Conservation (phyloP, 2,329 filamentous ascomycete species). For the Microdochium trichocladiopsis region DNA sequence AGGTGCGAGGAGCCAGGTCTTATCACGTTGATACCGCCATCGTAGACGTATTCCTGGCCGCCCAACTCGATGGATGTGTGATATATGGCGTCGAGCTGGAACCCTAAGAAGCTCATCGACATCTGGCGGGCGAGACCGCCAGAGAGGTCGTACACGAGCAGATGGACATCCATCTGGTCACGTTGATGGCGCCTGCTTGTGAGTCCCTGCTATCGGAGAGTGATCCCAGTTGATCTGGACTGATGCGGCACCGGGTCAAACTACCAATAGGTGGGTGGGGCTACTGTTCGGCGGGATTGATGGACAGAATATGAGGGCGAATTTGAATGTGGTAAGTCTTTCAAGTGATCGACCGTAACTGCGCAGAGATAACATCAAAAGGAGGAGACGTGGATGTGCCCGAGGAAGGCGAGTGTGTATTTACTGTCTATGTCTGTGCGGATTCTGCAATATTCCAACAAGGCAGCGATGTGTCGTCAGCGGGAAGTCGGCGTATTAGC, state of each 20-base stretch:
- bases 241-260: background rate
- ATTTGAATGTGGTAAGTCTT: too few species aligned
- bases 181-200: background rate
- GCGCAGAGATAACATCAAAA: too few species aligned
- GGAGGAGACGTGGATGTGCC: too few species aligned
- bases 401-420: too few species aligned
- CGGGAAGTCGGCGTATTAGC: too few species aligned
- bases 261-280: too few species aligned
- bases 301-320: too few species aligned
- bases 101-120: constrained; percentile 44
- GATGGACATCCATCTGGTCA: constrained; percentile 63
- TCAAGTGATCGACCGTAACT: too few species aligned
- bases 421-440: too few species aligned
- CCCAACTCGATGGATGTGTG: constrained; percentile 86
- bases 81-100: constrained; percentile 82
- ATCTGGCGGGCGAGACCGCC: constrained; percentile 48
- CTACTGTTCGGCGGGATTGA: too few species aligned
- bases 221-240: background rate
- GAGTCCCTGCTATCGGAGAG: background rate
- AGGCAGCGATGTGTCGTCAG: too few species aligned
- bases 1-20: constrained; percentile 79
- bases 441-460: too few species aligned
- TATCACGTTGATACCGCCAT: constrained; percentile 78
- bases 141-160: constrained; percentile 76
- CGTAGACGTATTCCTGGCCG: constrained; percentile 85